Conservation (phyloP, 2,329 filamentous ascomycete species). For the Didymellaceae sp. region DNA sequence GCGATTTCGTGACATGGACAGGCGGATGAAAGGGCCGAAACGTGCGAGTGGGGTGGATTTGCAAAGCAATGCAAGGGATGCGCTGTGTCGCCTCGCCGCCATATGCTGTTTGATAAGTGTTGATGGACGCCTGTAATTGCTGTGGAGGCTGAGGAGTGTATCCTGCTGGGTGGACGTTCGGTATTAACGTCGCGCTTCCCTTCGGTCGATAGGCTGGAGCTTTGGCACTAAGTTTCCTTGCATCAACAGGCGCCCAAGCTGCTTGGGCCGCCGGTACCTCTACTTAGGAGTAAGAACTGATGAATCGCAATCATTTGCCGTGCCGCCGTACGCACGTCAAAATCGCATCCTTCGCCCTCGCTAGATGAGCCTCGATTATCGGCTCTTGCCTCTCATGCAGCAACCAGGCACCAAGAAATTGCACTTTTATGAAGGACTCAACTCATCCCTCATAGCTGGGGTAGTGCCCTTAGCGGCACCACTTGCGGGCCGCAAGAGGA, state of each 20-base stretch:
- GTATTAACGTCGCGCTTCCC: slow-evolving; percentile 18
- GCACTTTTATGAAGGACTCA: not conserved
- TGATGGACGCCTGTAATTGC: slow-evolving; percentile 11
- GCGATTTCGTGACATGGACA: slow-evolving; percentile 8
- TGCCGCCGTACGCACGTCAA: slow-evolving; percentile 17
- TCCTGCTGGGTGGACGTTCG: slow-evolving; percentile 15
- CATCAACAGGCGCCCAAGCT: slow-evolving; percentile 15
- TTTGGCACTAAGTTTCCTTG: slow-evolving; percentile 19
- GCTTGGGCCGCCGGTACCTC: slow-evolving; percentile 19
- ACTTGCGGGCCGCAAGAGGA: slow-evolving; percentile 14
- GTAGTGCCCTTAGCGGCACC: slow-evolving; percentile 12
- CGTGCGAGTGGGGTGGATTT: slow-evolving; percentile 9
- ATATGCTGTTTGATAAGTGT: slow-evolving; percentile 6
- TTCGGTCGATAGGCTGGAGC: slow-evolving; percentile 19
- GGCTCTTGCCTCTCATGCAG: not conserved
- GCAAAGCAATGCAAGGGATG: slow-evolving; percentile 10
- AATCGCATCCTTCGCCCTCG: slow-evolving; percentile 8
- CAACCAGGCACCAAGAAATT: not conserved
- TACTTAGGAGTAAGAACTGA: slow-evolving; percentile 15
- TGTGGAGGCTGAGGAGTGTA: slow-evolving; percentile 7
- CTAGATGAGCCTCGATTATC: slow-evolving; percentile 1
- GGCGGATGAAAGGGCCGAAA: slow-evolving; percentile 14
- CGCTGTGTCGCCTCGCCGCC: slow-evolving; percentile 10
- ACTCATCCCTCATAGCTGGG: slow-evolving; percentile 6
- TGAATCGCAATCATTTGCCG: slow-evolving; percentile 17